These are phyloP conservation scores for Dactylellina cionopaga DNA, from an alignment of 2,329 filamentous ascomycete genomes.

Conservation along the genomic window DNA sequence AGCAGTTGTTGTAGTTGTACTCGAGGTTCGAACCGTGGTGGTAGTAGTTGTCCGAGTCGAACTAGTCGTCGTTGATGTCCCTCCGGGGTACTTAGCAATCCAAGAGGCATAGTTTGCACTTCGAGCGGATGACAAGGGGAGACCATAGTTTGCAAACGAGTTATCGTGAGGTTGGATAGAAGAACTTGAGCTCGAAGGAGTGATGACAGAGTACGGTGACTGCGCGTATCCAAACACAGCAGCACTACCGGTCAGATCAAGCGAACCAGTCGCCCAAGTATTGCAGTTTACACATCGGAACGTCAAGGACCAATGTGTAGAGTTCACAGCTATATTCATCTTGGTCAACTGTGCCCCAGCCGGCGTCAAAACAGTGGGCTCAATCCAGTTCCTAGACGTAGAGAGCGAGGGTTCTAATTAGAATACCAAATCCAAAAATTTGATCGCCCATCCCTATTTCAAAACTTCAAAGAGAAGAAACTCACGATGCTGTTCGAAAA, in stretches of 20 bases:
- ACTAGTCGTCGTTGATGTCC: constrained; percentile 57
- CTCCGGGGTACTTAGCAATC: constrained; percentile 57
- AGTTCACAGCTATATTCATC: constrained; percentile 66
- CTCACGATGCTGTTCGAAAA: constrained; percentile 61
- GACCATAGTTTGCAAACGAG: constrained; percentile 66
- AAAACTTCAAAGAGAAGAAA: constrained; percentile 53
- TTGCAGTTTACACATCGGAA: constrained; percentile 66
- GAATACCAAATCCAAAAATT: too few relatives aligned
- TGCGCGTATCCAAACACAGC: constrained; percentile 62
- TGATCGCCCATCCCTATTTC: too few relatives aligned
- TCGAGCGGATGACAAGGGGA: constrained; percentile 61
- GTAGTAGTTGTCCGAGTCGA: constrained; percentile 56
- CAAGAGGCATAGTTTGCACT: constrained; percentile 61
- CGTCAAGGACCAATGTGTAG: constrained; percentile 67
- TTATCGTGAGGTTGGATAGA: constrained; percentile 62
- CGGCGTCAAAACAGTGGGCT: constrained; percentile 64
- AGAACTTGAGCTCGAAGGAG: constrained; percentile 58
- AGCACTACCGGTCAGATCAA: constrained; percentile 56
- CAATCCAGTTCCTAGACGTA: constrained; percentile 62
- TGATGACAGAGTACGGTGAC: constrained; percentile 59
- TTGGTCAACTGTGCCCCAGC: constrained; percentile 63
- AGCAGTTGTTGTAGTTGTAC: constrained; percentile 58
- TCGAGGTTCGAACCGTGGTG: constrained; percentile 58
- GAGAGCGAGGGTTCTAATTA: background rate
- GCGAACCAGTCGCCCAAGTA: constrained; percentile 63